These are phyloP conservation scores for Penicillium antarcticum DNA, from an alignment of 495 filamentous ascomycete genomes.

Conservation along the genomic window DNA sequence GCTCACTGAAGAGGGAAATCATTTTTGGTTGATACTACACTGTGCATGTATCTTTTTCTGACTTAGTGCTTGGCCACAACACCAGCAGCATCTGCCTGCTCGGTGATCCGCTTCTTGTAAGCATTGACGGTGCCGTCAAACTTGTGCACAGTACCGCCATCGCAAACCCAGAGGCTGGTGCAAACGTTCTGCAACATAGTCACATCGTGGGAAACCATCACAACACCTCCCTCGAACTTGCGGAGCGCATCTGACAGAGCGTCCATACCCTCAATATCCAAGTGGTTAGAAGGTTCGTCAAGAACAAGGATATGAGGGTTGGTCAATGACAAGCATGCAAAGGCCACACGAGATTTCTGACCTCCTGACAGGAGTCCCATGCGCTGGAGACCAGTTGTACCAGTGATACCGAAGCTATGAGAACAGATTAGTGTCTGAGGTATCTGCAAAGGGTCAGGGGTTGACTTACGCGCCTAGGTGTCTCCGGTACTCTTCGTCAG, in stretches of 20 bases:
- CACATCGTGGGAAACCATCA: conserved; percentile 99
- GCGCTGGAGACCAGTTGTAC: conserved; percentile 93
- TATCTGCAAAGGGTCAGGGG: background rate
- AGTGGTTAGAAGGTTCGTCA: conserved; percentile 96
- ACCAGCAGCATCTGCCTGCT: conserved; percentile 83
- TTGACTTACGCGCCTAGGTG: conserved; percentile 74
- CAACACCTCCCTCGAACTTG: conserved; percentile 87
- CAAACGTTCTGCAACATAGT: conserved; percentile 98
- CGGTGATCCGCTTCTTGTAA: conserved; percentile 94
- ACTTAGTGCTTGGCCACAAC: conserved; percentile 54
- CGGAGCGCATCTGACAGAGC: conserved; percentile 78
- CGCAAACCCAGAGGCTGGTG: conserved; percentile 92
- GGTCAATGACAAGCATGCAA: conserved; percentile 85
- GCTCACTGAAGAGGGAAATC: background rate
- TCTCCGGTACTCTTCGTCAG: conserved; percentile 94
- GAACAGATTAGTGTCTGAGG: conserved; percentile 2
- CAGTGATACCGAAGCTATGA: conserved; percentile 87
- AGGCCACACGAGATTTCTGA: conserved; percentile 97
- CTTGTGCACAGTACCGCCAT: conserved; percentile 91
- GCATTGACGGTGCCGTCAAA: conserved; percentile 93
- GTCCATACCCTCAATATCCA: conserved; percentile 99
- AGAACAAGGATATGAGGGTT: conserved; percentile 98
- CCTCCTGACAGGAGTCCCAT: conserved; percentile 94
- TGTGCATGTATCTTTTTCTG: conserved; percentile 1
- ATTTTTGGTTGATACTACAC: conserved; percentile 3